Percentiles rank a stretch among this genome's conserved stretches.
These are phyloP conservation scores for Gyrodon lividus DNA, from an alignment of 768 basidiomycete species.

Conservation along the genomic window DNA sequence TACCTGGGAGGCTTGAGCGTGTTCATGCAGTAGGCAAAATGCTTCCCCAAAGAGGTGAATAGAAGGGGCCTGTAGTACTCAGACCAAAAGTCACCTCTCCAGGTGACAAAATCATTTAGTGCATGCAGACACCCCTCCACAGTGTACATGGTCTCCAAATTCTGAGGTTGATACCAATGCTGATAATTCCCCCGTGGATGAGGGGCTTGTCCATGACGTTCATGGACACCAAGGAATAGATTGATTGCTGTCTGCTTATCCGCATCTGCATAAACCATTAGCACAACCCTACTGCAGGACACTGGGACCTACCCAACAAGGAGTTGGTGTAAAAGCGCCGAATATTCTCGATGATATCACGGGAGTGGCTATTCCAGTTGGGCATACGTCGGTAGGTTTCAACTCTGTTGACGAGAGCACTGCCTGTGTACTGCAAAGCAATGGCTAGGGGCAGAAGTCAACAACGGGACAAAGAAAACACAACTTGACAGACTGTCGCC, in stretches of 20 bases:
- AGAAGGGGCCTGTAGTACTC: constrained; percentile 85
- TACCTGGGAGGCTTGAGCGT: constrained; percentile 82
- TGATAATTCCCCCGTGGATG: constrained; percentile 71
- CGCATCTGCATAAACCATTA: constrained; percentile 56
- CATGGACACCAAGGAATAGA: constrained; percentile 84
- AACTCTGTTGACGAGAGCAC: constrained; percentile 92
- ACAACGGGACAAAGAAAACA: background rate
- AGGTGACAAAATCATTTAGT: constrained; percentile 58
- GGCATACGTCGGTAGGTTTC: constrained; percentile 95
- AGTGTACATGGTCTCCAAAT: constrained; percentile 67
- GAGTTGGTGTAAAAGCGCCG: constrained; percentile 94
- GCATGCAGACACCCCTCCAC: constrained; percentile 62
- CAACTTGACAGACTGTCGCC: constrained; percentile 72
- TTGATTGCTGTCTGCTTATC: constrained; percentile 98
- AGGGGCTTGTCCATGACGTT: constrained; percentile 49
- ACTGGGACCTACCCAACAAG: constrained; percentile 58
- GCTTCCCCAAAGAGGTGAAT: constrained; percentile 83
- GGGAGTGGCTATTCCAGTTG: constrained; percentile 96
- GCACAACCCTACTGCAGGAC: background rate
- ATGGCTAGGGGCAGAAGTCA: constrained; percentile 54
- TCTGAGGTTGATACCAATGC: constrained; percentile 77
- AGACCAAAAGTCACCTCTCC: constrained; percentile 76
- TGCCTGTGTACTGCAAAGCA: constrained; percentile 95
- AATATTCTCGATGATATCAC: constrained; percentile 95
- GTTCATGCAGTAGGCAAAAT: constrained; percentile 93